A percentile compares a stretch with the other conserved stretches of the same genome.
phyloP scores from a whole-genome alignment of 148 eudicot genomes.

The Salicornia ramosissima region DNA sequence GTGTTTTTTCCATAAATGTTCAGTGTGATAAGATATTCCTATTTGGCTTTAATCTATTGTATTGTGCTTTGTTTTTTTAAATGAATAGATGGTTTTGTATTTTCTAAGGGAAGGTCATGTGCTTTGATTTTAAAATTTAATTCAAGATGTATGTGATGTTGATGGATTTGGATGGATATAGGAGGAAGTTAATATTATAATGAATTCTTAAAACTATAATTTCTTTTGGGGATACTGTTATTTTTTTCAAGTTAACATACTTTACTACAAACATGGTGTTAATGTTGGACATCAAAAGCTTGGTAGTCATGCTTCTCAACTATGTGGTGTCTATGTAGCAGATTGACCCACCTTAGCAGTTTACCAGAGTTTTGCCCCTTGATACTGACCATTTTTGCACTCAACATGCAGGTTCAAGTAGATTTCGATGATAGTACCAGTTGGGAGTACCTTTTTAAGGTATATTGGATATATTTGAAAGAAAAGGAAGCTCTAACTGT shows the following conservation, averaged over 20 bases:
- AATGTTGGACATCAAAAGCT: background rate
- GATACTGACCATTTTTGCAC: constrained; percentile 3
- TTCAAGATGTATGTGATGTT: background rate
- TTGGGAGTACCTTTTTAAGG: constrained; percentile 98
- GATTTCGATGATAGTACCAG: constrained; percentile 86
- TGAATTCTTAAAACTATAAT: background rate
- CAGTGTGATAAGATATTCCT: constrained; percentile 1
- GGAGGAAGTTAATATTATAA: background rate
- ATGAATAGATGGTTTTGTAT: background rate
- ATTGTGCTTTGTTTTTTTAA: background rate
- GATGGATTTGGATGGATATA: background rate
- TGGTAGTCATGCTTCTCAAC: background rate
- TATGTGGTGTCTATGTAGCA: background rate
- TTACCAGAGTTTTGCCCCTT: background rate
- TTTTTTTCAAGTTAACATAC: background rate
- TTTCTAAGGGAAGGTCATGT: background rate
- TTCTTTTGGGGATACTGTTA: background rate
- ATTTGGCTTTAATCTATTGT: background rate
- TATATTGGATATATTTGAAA: constrained; percentile 73
- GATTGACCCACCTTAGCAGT: background rate
- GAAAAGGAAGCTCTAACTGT: constrained; percentile 59
- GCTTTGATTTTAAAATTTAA: background rate
- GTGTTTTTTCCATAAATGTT: constrained; percentile 3
- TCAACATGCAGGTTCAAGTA: constrained; percentile 62
- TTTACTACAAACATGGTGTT: background rate